Base-by-base conservation (phyloP, 306 rosid species). In the Heteromeles arbutifolia region DNA sequence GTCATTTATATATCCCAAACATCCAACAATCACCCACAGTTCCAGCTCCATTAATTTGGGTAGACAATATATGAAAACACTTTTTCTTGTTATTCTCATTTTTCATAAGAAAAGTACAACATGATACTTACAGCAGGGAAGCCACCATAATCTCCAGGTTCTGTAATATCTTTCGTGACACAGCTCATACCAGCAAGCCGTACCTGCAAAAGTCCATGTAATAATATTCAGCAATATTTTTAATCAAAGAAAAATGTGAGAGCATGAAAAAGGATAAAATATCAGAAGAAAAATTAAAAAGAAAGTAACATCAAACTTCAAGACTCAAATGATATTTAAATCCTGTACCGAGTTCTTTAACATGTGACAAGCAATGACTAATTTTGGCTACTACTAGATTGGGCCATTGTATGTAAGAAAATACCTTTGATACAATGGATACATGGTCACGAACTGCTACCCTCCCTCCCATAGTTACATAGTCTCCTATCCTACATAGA, bases 361-460 rank as follows among this genome's bases (percentile, higher is more conserved):
- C 57, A 24, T 17, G 50, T 53, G 29, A 54, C 44, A 54, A 39
- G 8, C 22, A 45, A n/a, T 54, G 67, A 79, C 29, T 29, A 39
- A 21, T 37, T 26, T 41, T 21, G 54, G 65, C 72, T 43, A 73
- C 28, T 52, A 76, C 39, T 24, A 29, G 77, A 78, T 41, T 65
- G 74, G 63, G 76, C 18, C 58, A 24, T 41, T 65, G 31, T 72
- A 58, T 80, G 66, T 24, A 69, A 61, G 58, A 52, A 53, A 57
- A 64, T 79, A 92, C 98, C 89, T 92, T 89, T 66, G 98, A 95
- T 41, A 70, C 81, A 75, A 95, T 86, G 31, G 92, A 82, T 62
- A 92, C 89, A 74, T 92, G 97, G 79, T 95, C 97, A 72, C 96
- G 92, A 74, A 95, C 90, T n/a, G 93, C 95, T 58, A 85, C 98